These are phyloP conservation scores for Acarospora socialis DNA, from an alignment of 2,329 filamentous ascomycete species.

Conservation along the genomic window DNA sequence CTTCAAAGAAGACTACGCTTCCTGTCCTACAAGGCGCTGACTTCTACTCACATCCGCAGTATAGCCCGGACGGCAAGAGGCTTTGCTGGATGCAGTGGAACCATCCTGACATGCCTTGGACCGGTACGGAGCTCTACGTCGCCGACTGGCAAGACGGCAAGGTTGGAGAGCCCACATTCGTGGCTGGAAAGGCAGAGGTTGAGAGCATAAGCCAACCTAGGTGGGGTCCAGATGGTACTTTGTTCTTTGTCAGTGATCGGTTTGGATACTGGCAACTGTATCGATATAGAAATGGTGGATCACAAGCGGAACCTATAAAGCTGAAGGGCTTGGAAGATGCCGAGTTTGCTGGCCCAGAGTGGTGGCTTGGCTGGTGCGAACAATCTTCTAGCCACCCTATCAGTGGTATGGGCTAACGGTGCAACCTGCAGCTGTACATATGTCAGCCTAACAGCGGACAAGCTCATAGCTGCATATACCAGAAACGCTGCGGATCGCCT, in stretches of 20 bases:
- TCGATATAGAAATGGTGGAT: slow-evolving; percentile 19
- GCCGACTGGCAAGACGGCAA: slow-evolving; percentile 29
- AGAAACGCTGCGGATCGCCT: slow-evolving; percentile 23
- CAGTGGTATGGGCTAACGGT: slow-evolving; percentile 9
- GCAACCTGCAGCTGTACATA: slow-evolving; percentile 28
- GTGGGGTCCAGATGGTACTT: slow-evolving; percentile 35
- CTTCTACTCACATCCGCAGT: slow-evolving; percentile 39
- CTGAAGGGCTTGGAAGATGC: slow-evolving; percentile 28
- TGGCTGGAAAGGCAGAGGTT: slow-evolving; percentile 29
- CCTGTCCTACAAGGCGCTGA: slow-evolving; percentile 33
- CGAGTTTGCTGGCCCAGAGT: slow-evolving; percentile 21
- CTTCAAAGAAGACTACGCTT: slow-evolving; percentile 20
- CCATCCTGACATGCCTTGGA: slow-evolving; percentile 40
- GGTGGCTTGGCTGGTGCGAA: slow-evolving; percentile 19
- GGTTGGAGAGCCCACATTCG: slow-evolving; percentile 19
- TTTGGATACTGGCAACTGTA: slow-evolving; percentile 36
- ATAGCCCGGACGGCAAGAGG: slow-evolving; percentile 32
- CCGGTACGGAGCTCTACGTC: slow-evolving; percentile 30
- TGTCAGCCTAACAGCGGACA: slow-evolving; percentile 23
- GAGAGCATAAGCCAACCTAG: slow-evolving; percentile 36
- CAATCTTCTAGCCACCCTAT: background rate
- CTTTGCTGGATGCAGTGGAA: slow-evolving; percentile 42
- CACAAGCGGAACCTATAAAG: slow-evolving; percentile 19
- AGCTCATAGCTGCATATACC: slow-evolving; percentile 24
- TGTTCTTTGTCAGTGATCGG: slow-evolving; percentile 36